Conservation (phyloP, 1,139 yeast genomes). For the Scheffersomyces titani region DNA sequence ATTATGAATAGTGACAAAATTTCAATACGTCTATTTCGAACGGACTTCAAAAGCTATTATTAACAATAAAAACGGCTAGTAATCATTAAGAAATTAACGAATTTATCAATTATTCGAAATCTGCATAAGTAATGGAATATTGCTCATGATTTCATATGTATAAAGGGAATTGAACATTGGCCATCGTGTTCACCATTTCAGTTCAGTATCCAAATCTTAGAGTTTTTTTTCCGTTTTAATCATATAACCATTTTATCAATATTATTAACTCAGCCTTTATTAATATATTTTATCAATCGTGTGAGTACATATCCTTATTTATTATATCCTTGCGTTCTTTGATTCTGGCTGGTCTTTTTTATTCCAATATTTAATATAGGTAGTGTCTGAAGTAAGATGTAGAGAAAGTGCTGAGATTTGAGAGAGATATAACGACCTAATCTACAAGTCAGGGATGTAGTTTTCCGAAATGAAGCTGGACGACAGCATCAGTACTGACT, state of each 20-base stretch:
- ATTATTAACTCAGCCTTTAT: not conserved
- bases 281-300: not conserved
- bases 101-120: not conserved
- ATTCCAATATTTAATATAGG: not conserved
- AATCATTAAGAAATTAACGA: not conserved
- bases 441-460: not conserved
- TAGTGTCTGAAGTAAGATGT: not conserved
- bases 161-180: not conserved
- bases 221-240: not conserved
- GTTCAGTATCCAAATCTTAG: not conserved
- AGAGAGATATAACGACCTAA: not conserved
- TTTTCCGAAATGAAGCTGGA: not conserved
- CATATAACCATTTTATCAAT: not conserved
- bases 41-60: not conserved
- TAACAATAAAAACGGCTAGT: not conserved
- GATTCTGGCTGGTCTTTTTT: not conserved
- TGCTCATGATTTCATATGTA: not conserved
- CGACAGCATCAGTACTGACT: not conserved
- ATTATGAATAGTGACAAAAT: not conserved
- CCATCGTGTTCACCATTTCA: not conserved
- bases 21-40: not conserved
- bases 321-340: not conserved
- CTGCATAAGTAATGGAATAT: not conserved
- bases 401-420: not conserved
- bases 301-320: not conserved